Conservation (phyloP, 2,329 filamentous ascomycete species). For the Coniochaeta sp. region DNA sequence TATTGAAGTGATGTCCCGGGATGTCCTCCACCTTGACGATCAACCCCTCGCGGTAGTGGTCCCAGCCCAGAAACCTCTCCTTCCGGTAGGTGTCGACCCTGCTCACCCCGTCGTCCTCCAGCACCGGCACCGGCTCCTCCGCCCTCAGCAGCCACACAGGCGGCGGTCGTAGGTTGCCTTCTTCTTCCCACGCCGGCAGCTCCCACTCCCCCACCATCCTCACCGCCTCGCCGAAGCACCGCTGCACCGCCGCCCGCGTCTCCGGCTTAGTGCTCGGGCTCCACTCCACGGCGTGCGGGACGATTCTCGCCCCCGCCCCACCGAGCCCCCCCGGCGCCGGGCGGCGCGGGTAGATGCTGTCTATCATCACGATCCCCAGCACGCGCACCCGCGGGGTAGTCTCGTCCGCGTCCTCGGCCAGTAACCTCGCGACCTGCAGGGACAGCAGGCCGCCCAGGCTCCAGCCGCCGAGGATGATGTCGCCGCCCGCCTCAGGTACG, state of each 20-base stretch:
- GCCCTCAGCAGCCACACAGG: constrained; percentile 38
- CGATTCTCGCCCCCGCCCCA: constrained; percentile 18
- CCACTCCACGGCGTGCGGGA: constrained; percentile 18
- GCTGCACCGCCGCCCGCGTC: constrained; percentile 20
- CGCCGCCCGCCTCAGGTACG: constrained; percentile 23
- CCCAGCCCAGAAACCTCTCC: constrained; percentile 41
- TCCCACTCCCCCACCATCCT: constrained; percentile 33
- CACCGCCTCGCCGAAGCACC: constrained; percentile 34
- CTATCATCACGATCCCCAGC: constrained; percentile 44
- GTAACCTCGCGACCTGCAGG: constrained; percentile 39
- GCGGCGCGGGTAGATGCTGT: constrained; percentile 32
- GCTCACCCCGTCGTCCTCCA: constrained; percentile 14
- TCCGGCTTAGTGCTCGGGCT: constrained; percentile 16
- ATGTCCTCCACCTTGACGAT: constrained; percentile 39
- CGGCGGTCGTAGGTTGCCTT: constrained; percentile 24
- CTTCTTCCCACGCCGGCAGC: constrained; percentile 31
- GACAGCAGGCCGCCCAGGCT: constrained; percentile 45
- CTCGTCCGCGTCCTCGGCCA: constrained; percentile 21
- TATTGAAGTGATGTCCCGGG: constrained; percentile 43
- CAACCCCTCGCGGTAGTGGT: constrained; percentile 33
- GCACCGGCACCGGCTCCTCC: constrained; percentile 27
- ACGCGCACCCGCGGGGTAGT: too few relatives aligned
- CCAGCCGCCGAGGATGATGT: constrained; percentile 48
- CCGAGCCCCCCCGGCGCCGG: neutral
- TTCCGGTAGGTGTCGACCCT: constrained; percentile 36